phyloP scores from a whole-genome alignment of 495 filamentous ascomycete genomes.

The Talaromyces thailandensis region DNA sequence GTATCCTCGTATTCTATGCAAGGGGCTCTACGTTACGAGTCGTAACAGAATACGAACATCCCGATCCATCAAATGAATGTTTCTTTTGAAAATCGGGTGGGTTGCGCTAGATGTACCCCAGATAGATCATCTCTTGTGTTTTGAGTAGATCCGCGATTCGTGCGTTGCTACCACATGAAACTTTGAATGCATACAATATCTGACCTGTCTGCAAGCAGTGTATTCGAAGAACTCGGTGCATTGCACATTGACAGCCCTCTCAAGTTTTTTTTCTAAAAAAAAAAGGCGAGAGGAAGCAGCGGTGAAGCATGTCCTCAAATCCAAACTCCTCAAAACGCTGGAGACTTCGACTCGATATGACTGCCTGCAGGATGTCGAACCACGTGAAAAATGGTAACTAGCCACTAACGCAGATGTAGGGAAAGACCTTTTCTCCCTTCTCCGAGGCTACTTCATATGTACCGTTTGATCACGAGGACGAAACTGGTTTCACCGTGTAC shows the following conservation, averaged over 20 bases:
- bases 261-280: neutral
- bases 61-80: neutral
- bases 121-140: neutral
- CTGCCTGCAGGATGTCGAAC: neutral
- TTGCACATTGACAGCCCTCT: neutral
- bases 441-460: neutral
- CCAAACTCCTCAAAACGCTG: no score
- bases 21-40: neutral
- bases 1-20: neutral
- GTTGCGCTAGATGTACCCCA: neutral
- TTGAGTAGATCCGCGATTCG: neutral
- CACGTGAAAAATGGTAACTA: neutral
- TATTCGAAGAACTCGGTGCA: neutral
- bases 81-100: neutral
- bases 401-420: neutral
- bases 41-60: neutral
- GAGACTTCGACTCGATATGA: no score
- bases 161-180: neutral
- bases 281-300: neutral
- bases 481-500: neutral
- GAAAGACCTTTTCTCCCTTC: neutral
- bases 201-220: neutral
- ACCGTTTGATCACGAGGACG: neutral
- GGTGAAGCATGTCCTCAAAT: neutral
- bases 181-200: neutral